Percentiles rank a stretch among this genome's conserved stretches.
These are phyloP conservation scores for Ophioceras dolichostomum DNA, from an alignment of 2,329 filamentous ascomycete species.

Conservation along the genomic window DNA sequence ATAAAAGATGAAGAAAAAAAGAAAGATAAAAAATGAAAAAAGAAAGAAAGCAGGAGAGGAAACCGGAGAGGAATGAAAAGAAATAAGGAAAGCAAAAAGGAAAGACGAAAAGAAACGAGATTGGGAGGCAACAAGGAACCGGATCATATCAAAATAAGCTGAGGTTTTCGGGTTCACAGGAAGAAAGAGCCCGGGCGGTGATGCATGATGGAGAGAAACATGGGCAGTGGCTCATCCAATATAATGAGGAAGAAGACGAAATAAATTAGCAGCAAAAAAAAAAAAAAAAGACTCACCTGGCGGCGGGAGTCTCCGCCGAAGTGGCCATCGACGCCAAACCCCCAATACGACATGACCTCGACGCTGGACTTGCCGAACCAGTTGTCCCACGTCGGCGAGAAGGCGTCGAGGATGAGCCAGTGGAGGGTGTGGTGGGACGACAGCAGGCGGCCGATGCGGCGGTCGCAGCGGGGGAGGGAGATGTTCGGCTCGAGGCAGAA, in stretches of 20 bases:
- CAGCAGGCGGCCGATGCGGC: conserved; percentile 30
- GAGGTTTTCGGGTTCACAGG: too few relatives aligned
- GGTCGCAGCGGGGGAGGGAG: conserved; percentile 30
- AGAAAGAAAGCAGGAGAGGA: too few relatives aligned
- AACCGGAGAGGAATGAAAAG: too few relatives aligned
- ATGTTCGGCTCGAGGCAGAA: conserved; percentile 36
- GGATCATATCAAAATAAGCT: too few relatives aligned
- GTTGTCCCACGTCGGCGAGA: conserved; percentile 25
- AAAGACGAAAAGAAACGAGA: too few relatives aligned
- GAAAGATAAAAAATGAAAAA: too few relatives aligned
- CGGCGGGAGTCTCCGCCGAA: conserved; percentile 26
- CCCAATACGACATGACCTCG: conserved; percentile 7
- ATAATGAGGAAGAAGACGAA: neutral
- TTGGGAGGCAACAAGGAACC: too few relatives aligned
- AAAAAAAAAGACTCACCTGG: conserved; percentile 26
- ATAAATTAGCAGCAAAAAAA: neutral
- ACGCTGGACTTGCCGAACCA: conserved; percentile 15
- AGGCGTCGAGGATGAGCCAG: conserved; percentile 21
- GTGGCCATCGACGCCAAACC: conserved; percentile 4
- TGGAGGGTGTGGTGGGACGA: conserved; percentile 22
- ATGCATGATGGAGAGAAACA: too few relatives aligned
- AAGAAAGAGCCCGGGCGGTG: too few relatives aligned
- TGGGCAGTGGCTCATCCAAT: too few relatives aligned
- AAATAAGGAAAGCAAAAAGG: too few relatives aligned
- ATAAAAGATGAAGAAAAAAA: too few relatives aligned